Evolutionary conservation across 176 grass and related monocot genomes (phyloP).

Genomic region (Raddia guianensis): DNA sequence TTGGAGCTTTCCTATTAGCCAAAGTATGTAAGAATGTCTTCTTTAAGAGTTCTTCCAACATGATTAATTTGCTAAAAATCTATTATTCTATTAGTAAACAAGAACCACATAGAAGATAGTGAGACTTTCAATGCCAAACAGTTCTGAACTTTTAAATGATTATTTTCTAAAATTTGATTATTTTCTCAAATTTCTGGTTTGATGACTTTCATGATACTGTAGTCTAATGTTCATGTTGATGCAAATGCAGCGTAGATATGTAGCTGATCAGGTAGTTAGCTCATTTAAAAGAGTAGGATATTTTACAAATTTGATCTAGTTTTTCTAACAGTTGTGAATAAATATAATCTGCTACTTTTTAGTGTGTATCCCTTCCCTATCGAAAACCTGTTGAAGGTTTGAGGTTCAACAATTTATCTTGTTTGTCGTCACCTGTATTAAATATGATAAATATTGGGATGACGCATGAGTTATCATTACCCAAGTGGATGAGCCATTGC

Average conservation of each 20-base stretch:
- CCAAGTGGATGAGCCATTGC: neutral
- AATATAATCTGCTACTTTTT: neutral
- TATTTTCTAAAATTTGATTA: slow-evolving; percentile 1
- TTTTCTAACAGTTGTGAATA: neutral
- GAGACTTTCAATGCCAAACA: neutral
- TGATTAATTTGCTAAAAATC: neutral
- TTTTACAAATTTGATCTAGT: neutral
- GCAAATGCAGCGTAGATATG: neutral
- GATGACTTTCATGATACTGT: neutral
- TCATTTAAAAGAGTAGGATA: neutral
- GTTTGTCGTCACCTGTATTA: neutral
- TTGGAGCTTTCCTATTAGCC: neutral
- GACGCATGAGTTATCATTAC: neutral
- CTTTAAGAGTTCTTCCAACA: neutral
- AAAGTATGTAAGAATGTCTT: neutral
- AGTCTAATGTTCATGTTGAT: neutral
- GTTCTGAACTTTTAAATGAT: neutral
- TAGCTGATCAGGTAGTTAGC: neutral
- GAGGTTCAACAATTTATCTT: neutral
- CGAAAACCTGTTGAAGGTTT: slow-evolving; percentile 2
- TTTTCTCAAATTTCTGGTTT: neutral
- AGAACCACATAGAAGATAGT: neutral
- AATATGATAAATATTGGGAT: neutral
- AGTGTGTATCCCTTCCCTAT: neutral
- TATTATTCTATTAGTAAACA: neutral